Base-by-base conservation (phyloP, 2,329 filamentous ascomycete genomes). In the Fusarium udum region DNA sequence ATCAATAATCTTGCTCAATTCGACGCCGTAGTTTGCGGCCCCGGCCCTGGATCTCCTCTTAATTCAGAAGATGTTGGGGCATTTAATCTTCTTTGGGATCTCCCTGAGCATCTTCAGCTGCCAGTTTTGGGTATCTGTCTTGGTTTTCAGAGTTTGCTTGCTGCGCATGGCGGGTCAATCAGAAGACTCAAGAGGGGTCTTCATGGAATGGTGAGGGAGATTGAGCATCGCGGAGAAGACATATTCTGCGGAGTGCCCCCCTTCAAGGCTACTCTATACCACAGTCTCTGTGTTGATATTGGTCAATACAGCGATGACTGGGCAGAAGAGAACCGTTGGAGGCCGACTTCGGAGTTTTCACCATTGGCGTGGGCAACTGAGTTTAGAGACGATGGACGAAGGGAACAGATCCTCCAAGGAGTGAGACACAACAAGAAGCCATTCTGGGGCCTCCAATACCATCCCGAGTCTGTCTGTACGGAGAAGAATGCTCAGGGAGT, bases 111-210 rank as follows among this genome's bases (percentile, higher is more conserved):
- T 8, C 81, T 91, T 22, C 72, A 91, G 16, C 76, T 97, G 4
- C 96, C 96, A 0, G 91, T 97, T 1, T 85, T 99, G 39, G 96
- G 95, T 1, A 93, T 98, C 48, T 97, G 95, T 76, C 87, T 97
- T 0, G 95, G 95, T 0, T 97, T 97, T 72, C 95, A 98, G 82
- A 95, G 92, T 75, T 84, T 97, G 49, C 91, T 92, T 53, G 84
- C 90, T 52, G 88, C 89, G 15, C 91, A 92, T 75, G 93, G 93
- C 2, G 91, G 91, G 4, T 81, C 83, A 13, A 89, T 97, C 24
- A 85, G 89, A 59, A 88, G 90, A 70, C 83, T 97, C 64, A 83
- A 85, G n/a, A 87, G 92, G 64, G 94, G 94, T 0, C 85, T 95
- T 75, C 95, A 98, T 82, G 95, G 95, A 3, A 92, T 97, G 83